phyloP scores from a whole-genome alignment of 2,329 filamentous ascomycete species.

The Sphaerulina populicola region DNA sequence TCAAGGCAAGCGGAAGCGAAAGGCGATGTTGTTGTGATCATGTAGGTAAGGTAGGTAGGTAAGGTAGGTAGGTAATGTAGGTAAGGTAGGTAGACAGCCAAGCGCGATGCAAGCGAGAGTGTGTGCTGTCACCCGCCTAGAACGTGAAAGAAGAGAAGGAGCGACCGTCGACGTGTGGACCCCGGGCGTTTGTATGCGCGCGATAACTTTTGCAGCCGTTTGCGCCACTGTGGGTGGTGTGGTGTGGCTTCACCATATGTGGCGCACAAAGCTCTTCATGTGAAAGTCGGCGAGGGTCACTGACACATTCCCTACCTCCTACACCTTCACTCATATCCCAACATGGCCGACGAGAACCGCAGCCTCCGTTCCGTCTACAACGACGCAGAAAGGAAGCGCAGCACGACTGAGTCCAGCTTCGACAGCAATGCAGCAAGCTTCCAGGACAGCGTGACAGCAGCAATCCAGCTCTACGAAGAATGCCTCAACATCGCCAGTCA shows the following conservation, averaged over 20 bases:
- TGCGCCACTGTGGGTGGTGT: too few species aligned
- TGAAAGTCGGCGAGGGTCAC: neutral
- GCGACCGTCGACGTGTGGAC: neutral
- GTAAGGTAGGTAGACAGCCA: too few species aligned
- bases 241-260: too few species aligned
- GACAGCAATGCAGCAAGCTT: conserved; percentile 59
- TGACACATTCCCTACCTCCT: neutral
- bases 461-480: conserved; percentile 64
- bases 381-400: conserved; percentile 49
- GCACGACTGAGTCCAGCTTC: conserved; percentile 53
- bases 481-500: conserved; percentile 61
- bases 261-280: neutral
- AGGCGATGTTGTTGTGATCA: too few species aligned
- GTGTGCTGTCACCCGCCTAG: neutral
- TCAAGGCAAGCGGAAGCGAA: conserved; percentile 7
- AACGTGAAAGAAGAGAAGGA: neutral
- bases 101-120: neutral
- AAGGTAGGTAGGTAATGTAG: too few species aligned
- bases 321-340: neutral
- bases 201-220: too few species aligned
- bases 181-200: too few species aligned
- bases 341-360: conserved; percentile 43
- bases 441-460: conserved; percentile 56
- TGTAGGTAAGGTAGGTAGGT: too few species aligned
- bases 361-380: conserved; percentile 48